Evolutionary conservation across 1,139 yeast genomes (phyloP), one percentile per base, ranked within the genome.

Genomic region (Eremothecium cymbalariae): DNA sequence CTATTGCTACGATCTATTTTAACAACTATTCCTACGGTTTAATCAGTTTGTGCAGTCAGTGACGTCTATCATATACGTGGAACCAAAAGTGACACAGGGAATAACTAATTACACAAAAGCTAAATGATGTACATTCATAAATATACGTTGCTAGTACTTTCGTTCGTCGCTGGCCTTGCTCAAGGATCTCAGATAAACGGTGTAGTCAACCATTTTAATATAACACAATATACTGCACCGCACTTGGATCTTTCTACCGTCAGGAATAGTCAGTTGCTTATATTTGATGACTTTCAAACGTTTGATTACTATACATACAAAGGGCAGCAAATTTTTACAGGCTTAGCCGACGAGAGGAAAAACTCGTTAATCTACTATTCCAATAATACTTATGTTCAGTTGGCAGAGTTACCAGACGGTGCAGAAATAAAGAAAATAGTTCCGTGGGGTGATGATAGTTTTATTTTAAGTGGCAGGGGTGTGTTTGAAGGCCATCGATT

Each of bases 261-360:
- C 31, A 38, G 46, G 15, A 70, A 74, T 21, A 60, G 63, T 13
- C 51, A 64, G 38, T 59, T 84, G 32, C 77, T 80, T 4, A 14
- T 28, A 12, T 67, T 81, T 33, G 95, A 95, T 7, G 61, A 67
- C 26, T 80, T 74, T 47, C 70, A 73, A 40, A 75, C 79, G 11
- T 53, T 80, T 18, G 71, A 90, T 2, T 63, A 67, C 34, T 78
- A 78, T 57, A 51, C 64, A 23, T 75, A 68, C 46, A 50, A 57
- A 19, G 83, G 83, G 36, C 77, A 70, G 39, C 61, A 63, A 31
- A 62, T 65, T 41, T 57, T 64, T 36, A 60, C 67, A 33, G 47
- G 47, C 33, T n/a, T n/a, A n/a, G 43, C 45, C 36, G 41, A 41
- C 27, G 32, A 35, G 11, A 38, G 51, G 30, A 34, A n/a, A n/a